Conservation (phyloP, 257 asterid species). For the Forsythia viridissima region DNA sequence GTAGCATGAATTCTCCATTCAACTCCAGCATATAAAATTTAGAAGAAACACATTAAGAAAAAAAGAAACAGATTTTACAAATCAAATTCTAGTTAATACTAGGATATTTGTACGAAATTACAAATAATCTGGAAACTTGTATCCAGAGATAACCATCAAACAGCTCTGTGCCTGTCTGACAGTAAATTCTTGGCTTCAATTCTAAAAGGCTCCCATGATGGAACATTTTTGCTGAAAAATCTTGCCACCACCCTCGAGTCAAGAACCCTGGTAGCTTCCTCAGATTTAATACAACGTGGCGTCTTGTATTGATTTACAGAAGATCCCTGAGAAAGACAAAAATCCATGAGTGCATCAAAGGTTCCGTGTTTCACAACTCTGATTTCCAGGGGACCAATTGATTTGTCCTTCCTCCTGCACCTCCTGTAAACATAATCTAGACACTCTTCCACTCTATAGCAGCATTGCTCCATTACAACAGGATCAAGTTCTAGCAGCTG, state of each 20-base stretch:
- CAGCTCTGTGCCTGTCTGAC: background rate
- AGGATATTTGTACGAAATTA: background rate
- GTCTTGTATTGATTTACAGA: slow-evolving; percentile 90
- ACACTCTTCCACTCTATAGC: slow-evolving; percentile 83
- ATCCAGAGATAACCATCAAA: background rate
- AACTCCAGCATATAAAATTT: background rate
- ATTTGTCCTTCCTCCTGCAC: slow-evolving; percentile 68
- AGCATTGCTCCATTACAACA: slow-evolving; percentile 37
- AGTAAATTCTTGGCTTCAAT: background rate
- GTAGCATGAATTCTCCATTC: background rate
- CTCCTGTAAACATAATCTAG: slow-evolving; percentile 69
- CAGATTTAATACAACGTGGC: slow-evolving; percentile 79
- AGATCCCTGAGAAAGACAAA: slow-evolving; percentile 74
- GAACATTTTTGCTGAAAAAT: slow-evolving; percentile 46
- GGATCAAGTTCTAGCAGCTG: background rate
- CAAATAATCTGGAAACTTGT: background rate
- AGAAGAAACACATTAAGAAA: background rate
- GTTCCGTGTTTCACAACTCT: slow-evolving; percentile 73
- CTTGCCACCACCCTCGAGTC: slow-evolving; percentile 52
- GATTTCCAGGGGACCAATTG: slow-evolving; percentile 86
- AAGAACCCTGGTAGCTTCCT: slow-evolving; percentile 43
- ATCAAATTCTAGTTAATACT: background rate
- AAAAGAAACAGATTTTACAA: background rate
- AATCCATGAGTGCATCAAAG: slow-evolving; percentile 87
- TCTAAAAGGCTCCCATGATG: background rate